Evolutionary conservation across 768 basidiomycete genomes (phyloP).

Genomic region (Auricularia sp.): DNA sequence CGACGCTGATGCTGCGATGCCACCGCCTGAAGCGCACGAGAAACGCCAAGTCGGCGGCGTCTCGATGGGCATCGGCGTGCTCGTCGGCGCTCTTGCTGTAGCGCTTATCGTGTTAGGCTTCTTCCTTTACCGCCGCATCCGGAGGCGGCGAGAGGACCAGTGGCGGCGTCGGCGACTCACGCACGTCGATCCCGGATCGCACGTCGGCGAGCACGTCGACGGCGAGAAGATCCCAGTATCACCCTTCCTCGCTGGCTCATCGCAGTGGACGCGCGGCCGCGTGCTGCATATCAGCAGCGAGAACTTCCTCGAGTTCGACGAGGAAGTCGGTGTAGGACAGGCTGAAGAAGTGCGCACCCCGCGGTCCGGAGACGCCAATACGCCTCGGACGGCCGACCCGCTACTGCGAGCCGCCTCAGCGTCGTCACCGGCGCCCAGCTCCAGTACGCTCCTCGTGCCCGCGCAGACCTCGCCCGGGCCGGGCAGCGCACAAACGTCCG

Average conservation of each 20-base stretch:
- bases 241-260: not conserved
- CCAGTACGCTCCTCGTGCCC: not conserved
- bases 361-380: not conserved
- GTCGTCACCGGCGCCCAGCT: too few species aligned
- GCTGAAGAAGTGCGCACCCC: not conserved
- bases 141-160: not conserved
- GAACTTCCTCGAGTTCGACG: not conserved
- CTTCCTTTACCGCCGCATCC: not conserved
- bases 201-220: not conserved
- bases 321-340: not conserved
- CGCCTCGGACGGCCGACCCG: not conserved
- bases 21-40: not conserved
- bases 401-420: too few species aligned
- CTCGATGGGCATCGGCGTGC: not conserved
- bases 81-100: not conserved
- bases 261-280: not conserved
- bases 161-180: not conserved
- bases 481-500: not conserved
- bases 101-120: not conserved
- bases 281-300: not conserved
- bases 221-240: not conserved
- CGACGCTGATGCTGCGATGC: not conserved
- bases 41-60: not conserved
- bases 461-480: not conserved
- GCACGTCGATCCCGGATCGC: not conserved